Evolutionary conservation across 106 monocot genomes (phyloP).

Genomic region (Dendrobium huoshanense): DNA sequence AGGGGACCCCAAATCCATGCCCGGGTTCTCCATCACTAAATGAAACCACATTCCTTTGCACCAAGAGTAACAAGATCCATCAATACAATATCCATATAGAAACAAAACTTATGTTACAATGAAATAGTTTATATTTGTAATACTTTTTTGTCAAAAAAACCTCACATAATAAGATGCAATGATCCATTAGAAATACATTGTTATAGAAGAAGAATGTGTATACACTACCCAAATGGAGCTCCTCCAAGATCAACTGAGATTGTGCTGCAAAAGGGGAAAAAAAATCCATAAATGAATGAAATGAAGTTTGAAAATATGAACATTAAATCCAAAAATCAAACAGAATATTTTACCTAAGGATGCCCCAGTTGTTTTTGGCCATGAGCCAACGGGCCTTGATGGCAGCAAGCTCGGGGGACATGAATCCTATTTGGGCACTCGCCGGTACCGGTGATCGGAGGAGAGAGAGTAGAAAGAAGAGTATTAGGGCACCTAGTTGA

Average conservation of each 20-base stretch:
- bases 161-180: background rate
- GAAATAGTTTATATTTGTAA: no score
- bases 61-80: background rate
- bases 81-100: background rate
- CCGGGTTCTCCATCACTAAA: background rate
- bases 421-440: background rate
- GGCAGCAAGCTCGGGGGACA: background rate
- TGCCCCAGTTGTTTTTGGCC: background rate
- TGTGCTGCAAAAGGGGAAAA: background rate
- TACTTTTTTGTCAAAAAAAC: background rate
- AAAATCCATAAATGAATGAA: background rate
- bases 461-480: background rate
- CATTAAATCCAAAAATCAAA: background rate
- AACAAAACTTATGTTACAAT: background rate
- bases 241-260: background rate
- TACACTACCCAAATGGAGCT: background rate
- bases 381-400: background rate
- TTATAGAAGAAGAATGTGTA: background rate
- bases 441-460: background rate
- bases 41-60: background rate
- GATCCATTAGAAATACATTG: background rate
- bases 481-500: background rate
- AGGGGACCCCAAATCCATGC: background rate
- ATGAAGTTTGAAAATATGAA: background rate
- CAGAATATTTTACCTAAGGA: background rate